These are phyloP conservation scores for Diaporthe citrichinensis DNA, from an alignment of 2,329 filamentous ascomycete genomes.

Conservation along the genomic window DNA sequence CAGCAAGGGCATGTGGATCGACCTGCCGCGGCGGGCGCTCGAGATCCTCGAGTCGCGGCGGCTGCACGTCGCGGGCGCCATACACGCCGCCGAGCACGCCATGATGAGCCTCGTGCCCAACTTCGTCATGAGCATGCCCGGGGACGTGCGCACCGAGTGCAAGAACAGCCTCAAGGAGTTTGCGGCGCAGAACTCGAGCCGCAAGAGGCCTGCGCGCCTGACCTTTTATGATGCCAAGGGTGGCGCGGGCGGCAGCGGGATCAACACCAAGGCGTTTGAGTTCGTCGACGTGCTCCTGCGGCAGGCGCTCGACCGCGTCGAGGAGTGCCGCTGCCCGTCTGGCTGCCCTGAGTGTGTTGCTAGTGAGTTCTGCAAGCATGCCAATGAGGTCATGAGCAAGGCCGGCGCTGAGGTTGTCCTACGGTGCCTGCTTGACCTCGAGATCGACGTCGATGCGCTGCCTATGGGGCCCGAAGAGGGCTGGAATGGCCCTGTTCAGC, in stretches of 20 bases:
- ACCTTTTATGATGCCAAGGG: constrained; percentile 98
- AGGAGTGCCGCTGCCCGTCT: constrained; percentile 80
- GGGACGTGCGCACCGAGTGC: constrained; percentile 94
- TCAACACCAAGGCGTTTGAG: constrained; percentile 94
- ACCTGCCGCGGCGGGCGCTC: constrained; percentile 84
- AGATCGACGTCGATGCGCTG: constrained; percentile 86
- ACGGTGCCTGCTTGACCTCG: constrained; percentile 79
- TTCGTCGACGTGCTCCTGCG: constrained; percentile 84
- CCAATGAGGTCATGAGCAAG: constrained; percentile 95
- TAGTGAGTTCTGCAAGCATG: constrained; percentile 85
- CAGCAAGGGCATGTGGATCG: constrained; percentile 95
- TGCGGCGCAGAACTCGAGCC: constrained; percentile 74
- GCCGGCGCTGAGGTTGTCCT: constrained; percentile 87
- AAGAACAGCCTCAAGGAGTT: constrained; percentile 93
- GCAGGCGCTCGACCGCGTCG: constrained; percentile 83
- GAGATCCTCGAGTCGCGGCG: constrained; percentile 80
- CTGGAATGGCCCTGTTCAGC: constrained; percentile 82
- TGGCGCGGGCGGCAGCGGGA: constrained; percentile 84
- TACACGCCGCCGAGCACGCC: constrained; percentile 95
- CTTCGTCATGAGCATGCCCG: constrained; percentile 90
- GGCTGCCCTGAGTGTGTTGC: constrained; percentile 94
- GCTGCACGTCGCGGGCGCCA: constrained; percentile 88
- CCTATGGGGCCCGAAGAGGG: constrained; percentile 86
- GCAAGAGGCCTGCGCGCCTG: constrained; percentile 88
- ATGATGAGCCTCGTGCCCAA: constrained; percentile 89